phyloP scores from a whole-genome alignment of 129 eudicot species.

The Flaveria trinervia region DNA sequence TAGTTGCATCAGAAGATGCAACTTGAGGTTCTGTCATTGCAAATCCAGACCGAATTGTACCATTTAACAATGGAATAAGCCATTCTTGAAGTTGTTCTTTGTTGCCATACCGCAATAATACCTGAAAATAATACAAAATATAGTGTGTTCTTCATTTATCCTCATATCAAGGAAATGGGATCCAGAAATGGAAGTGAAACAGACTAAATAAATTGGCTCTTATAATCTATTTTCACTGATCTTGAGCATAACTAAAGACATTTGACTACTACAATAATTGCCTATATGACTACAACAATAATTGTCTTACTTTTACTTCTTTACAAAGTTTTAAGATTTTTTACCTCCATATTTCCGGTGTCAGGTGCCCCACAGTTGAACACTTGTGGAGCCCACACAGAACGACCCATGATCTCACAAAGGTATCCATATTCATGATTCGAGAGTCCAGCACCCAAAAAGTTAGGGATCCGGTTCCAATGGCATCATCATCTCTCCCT shows the following conservation, averaged over 20 bases:
- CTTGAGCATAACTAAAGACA: background rate
- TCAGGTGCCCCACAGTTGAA: conserved; percentile 98
- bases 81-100: conserved; percentile 85
- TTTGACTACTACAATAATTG: background rate
- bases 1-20: conserved; percentile 98
- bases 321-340: conserved; percentile 4
- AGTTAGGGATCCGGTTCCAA: conserved; percentile 40
- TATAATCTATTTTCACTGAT: background rate
- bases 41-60: conserved; percentile 94
- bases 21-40: conserved; percentile 99
- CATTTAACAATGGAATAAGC: conserved; percentile 95
- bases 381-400: conserved; percentile 97
- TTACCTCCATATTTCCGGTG: conserved; percentile 99
- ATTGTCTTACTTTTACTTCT: background rate
- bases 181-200: background rate
- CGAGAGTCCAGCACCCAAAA: conserved; percentile 89
- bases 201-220: background rate
- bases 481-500: conserved; percentile 38
- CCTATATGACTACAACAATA: background rate
- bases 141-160: background rate
- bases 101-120: conserved; percentile 85
- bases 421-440: conserved; percentile 96
- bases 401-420: conserved; percentile 95
- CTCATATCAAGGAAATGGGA: conserved; percentile 12
- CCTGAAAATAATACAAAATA: conserved; percentile 42